These are phyloP conservation scores for Mayamaea pseudoterrestris DNA, from an alignment of 108 stramenopile species.

Conservation along the genomic window DNA sequence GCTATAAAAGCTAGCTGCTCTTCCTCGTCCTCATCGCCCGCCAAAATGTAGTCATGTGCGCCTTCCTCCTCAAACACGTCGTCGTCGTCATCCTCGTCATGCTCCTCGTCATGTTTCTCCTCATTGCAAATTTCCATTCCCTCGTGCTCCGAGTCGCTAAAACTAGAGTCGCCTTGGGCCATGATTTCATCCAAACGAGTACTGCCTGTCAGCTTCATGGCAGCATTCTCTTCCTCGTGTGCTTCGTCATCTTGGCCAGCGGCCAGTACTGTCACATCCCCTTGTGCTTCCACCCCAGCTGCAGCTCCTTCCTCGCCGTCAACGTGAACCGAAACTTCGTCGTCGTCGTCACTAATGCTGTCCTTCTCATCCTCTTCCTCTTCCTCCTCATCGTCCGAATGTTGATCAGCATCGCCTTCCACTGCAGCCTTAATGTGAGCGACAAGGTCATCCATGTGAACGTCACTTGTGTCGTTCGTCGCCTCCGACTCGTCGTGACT, in stretches of 20 bases:
- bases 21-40: slow-evolving; percentile 28
- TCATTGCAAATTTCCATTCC: slow-evolving; percentile 12
- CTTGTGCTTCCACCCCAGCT: not conserved
- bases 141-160: slow-evolving; percentile 18
- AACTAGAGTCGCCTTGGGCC: slow-evolving; percentile 16
- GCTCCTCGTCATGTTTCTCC: slow-evolving; percentile 33
- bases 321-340: slow-evolving; percentile 13
- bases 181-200: slow-evolving; percentile 24
- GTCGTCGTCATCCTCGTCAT: slow-evolving; percentile 22
- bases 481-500: not conserved
- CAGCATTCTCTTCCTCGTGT: not conserved
- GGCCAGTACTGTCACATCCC: not conserved
- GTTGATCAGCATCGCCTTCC: slow-evolving; percentile 6
- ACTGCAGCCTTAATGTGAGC: slow-evolving; percentile 3
- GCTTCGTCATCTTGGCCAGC: too few relatives aligned
- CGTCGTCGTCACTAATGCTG: slow-evolving; percentile 3
- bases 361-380: slow-evolving; percentile 8
- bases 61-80: slow-evolving; percentile 18
- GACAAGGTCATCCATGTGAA: slow-evolving; percentile 11
- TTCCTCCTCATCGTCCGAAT: slow-evolving; percentile 7
- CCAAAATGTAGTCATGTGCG: slow-evolving; percentile 7
- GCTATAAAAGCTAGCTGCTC: slow-evolving; percentile 20
- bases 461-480: slow-evolving; percentile 5
- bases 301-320: slow-evolving; percentile 1
- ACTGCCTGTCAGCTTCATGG: slow-evolving; percentile 9